Conservation (phyloP, 192 early-diverging fungal species). For the Entomortierella lignicola region DNA sequence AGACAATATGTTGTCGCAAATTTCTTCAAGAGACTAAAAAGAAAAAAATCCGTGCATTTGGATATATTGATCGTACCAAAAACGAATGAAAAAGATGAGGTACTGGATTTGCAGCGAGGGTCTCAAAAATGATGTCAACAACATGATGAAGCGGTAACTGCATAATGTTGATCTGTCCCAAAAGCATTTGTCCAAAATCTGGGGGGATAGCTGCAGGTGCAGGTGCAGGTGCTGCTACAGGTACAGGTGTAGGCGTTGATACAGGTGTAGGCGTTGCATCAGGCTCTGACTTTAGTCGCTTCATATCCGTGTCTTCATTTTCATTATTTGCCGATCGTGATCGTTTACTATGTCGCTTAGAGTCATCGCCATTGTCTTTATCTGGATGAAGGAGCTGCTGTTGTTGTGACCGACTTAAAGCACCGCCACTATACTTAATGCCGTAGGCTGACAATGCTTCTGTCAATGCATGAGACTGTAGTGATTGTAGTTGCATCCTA, state of each 20-base stretch:
- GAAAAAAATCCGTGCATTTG: neutral
- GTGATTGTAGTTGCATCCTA: slow-evolving; percentile 39
- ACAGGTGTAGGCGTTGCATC: slow-evolving; percentile 11
- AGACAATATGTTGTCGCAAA: no score
- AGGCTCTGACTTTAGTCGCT: slow-evolving; percentile 28
- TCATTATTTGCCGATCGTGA: slow-evolving; percentile 27
- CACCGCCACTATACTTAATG: slow-evolving; percentile 25
- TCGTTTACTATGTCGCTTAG: slow-evolving; percentile 27
- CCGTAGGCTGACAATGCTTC: slow-evolving; percentile 32
- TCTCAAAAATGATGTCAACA: slow-evolving; percentile 49
- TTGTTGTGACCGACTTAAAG: slow-evolving; percentile 37
- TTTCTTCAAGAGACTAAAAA: no score
- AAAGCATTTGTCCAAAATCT: slow-evolving; percentile 38
- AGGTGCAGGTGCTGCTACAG: neutral
- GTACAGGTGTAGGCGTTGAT: slow-evolving; percentile 6
- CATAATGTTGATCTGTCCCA: slow-evolving; percentile 47
- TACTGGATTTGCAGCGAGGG: slow-evolving; percentile 25
- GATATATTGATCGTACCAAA: slow-evolving; percentile 13
- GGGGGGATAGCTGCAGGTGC: slow-evolving; percentile 25
- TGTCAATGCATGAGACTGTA: slow-evolving; percentile 22
- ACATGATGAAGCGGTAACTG: slow-evolving; percentile 47
- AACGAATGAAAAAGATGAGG: slow-evolving; percentile 50
- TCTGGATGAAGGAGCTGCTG: slow-evolving; percentile 44
- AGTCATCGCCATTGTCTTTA: slow-evolving; percentile 38
- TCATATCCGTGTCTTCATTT: slow-evolving; percentile 26